Evolutionary conservation across 257 asterid genomes (phyloP), one percentile per base, ranked within the genome.

Genomic region (Nicotiana obtusifolia): DNA sequence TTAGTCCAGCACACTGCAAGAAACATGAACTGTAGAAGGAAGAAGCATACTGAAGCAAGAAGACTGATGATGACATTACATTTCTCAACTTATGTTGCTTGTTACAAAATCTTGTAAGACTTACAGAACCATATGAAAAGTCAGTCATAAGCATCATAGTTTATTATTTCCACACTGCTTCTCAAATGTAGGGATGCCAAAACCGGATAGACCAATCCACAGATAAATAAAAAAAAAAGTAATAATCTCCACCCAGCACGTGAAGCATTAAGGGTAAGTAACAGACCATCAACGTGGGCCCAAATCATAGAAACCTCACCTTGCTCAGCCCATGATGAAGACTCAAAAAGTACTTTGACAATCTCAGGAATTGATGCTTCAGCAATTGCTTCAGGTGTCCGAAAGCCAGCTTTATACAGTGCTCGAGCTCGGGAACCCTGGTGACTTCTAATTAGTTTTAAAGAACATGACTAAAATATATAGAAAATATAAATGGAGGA

Each of bases 401-500:
- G 92, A 82, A 95, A 68, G 85, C 99, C 99, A 83, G 97, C 93
- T 92, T 87, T 95, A 87, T 92, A 95, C 75, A 95, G 97, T 83
- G 98, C 97, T 88, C 99, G 87, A 82, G 99, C 99, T 89, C 99
- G 95, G 79, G 99, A 93, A 85, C 97, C 99, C 99, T 95, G 86
- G 69, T 89, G 77, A 71, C 5, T 28, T 85, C 41, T 15, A 44
- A 76, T 17, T 62, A 80, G 80, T 83, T 71, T 83, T 84, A 82
- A 84, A 75, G 80, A 78, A 69, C 77, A 77, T 82, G 64, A 81
- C 65, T 56, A 81, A 65, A 83, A 67, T 57, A 78, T 64, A 71
- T 61, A 71, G 33, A 68, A 81, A 31, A 80, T 66, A 76, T 57
- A 64, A 84, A 71, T 49, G 81, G 54, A 61, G 57, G 31, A 75